Evolutionary conservation across 306 rosid species (phyloP), one percentile per base, ranked within the genome.

Genomic region (Dryas alaskensis): DNA sequence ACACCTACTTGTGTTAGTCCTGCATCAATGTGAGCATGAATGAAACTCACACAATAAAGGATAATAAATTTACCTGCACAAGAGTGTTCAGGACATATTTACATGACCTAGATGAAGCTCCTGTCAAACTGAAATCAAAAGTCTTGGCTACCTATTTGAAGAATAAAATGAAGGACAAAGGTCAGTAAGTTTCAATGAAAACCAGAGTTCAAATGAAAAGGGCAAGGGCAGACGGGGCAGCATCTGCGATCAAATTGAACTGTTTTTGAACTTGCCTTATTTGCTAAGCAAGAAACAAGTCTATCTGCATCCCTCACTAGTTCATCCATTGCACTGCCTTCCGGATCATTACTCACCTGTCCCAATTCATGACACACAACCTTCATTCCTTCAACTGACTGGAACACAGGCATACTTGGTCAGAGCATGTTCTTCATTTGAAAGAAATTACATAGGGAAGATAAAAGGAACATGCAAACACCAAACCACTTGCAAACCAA

Each of bases 371-470:
- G 96, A 75, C 99, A 95, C 71, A 95, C 93, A 70, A 95, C 92
- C 84, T 95, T 95, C 99, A 95, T 95, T 75, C 99, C 99, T 83
- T 95, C 98, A 64, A 95, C 99, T 12, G 98, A 90, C 99, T 95
- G 87, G 81, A 94, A 45, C 58, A 65, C 25, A 81, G 43, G 55
- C 65, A 80, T 55, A 81, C 67, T 71, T 75, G 25, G 63, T 75
- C 65, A 62, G 59, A 64, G 51, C 67, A 70, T 61, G 60, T 60
- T 67, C 44, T 47, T 57, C 40, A 12, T 14, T 55, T 6, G 6
- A 42, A 52, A 51, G 7, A 9, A 39, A 37, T 25, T 14, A 42
- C 40, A 53, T 42, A 12, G 1, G 7, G 8, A 70, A 50, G 9
- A 40, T 3, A 42, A 61, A 39, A 45, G 48, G 49, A 8, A 39